Evolutionary conservation across 495 filamentous ascomycete species (phyloP), one percentile per base, ranked within the genome.

Genomic region (Halenospora varia): DNA sequence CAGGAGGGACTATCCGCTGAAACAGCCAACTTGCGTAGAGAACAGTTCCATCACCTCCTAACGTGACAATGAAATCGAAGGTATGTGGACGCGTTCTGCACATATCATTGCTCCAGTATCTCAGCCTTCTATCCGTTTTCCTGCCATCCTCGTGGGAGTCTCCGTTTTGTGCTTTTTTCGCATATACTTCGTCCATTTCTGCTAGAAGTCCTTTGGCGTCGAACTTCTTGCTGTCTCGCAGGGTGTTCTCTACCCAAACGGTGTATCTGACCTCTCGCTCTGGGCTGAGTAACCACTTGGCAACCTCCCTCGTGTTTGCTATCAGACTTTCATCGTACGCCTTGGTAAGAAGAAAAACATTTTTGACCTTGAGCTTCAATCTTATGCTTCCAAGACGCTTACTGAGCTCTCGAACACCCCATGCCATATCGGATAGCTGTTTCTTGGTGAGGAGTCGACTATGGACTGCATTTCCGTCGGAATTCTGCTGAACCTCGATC

Each of bases 1-100:
- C 89, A 0, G 95, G 94, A 3, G 94, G 94, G 0, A 97, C 93
- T 53, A 97, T 86, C n/a, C 90, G 78, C 77, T 98, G 94, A 69
- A 98, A 98, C 25, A 98, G 76, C 93, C 95, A 98, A 64, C 86
- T 91, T 0, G 94, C 89, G 66, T 96, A 97, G 25, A 98, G 75
- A 25, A 98, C 93, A 0, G 94, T 98, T 13, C 94, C 94, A 67
- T 98, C 94, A 10, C 94, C 94, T n/a, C 94, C 94, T 2, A 98
- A 84, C 0, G 93, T 95, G 29, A 98, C 77, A 15, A 94, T 86
- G 65, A 98, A 92, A 71, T 98, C 94, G 66, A 97, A 97, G 2
- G 83, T 84, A 59, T 97, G 90, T 0, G 95, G 94, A 48, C 84
- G 76, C 22, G 82, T 79, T 46, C 76, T 74, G 51, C 90, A 96